Evolutionary conservation across 495 filamentous ascomycete species (phyloP), one percentile per base, ranked within the genome.

Genomic region (Lophiostoma macrostomum): DNA sequence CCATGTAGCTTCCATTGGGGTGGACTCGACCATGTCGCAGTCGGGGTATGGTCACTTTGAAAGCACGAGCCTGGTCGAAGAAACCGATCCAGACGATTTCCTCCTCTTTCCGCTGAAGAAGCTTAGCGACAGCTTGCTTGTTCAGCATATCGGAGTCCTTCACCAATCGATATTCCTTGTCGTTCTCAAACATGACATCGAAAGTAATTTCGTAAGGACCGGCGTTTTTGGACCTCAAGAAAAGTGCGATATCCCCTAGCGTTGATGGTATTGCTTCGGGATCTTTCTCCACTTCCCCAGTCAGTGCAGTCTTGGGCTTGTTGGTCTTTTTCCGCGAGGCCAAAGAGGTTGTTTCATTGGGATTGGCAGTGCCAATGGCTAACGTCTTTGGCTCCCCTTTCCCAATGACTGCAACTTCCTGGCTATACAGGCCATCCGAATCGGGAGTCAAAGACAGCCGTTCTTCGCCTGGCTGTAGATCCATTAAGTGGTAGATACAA

Each of bases 131-230:
- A 1, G 47, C 41, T 10, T 61, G 53, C 4, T 35, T 13, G 6
- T 57, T 69, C 7, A 79, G 53, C 1, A 75, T 16, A 0, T 58
- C 59, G 0, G 70, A 50, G 3, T 63, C 59, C 38, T 72, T 71
- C 1, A 76, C 64, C 3, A 49, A 43, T 3, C 67, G 30, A 50
- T 71, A 77, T 0, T 63, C 57, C 3, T 56, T 65, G 22, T 41
- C 29, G 11, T 50, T 58, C 12, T 67, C 65, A 42, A 80, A 78
- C 55, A 80, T 72, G 29, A 77, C 63, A 42, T 80, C 75, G 25
- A 78, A 65, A 3, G 76, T 78, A 19, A 79, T 61, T 53, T 77
- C 74, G 51, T 64, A 78, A 3, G 77, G 76, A 0, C 76, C 77
- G 0, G 75, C 53, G 51, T 78, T 80, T 64, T 78, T 80, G 11